phyloP scores from a whole-genome alignment of 345 rosid species.

The Lumnitzera littorea region DNA sequence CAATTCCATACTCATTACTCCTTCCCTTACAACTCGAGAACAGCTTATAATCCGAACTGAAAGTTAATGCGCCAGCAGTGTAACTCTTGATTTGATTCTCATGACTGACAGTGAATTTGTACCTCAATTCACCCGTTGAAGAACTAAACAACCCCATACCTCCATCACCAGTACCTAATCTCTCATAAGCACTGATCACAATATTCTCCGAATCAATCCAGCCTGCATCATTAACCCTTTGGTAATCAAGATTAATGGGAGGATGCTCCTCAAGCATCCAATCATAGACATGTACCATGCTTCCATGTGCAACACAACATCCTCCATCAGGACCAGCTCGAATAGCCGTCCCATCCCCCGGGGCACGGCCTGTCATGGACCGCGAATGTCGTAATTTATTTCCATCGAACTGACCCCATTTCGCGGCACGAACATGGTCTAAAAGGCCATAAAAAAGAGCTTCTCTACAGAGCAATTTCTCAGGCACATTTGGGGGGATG shows the following conservation, averaged over 20 bases:
- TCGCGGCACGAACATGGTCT: conserved; percentile 72
- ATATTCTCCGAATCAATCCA: conserved; percentile 61
- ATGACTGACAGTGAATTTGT: conserved; percentile 69
- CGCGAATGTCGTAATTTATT: conserved; percentile 49
- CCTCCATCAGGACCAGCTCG: conserved; percentile 95
- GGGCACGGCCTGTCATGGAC: conserved; percentile 75
- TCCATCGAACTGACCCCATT: conserved; percentile 82
- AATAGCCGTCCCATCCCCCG: conserved; percentile 92
- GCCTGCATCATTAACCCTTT: conserved; percentile 84
- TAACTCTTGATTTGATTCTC: conserved; percentile 68
- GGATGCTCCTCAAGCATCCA: conserved; percentile 88
- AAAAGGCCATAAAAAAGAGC: conserved; percentile 77
- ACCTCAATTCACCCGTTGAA: conserved; percentile 60
- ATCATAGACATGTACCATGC: conserved; percentile 78
- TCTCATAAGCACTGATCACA: conserved; percentile 69
- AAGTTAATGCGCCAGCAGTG: conserved; percentile 83
- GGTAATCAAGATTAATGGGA: conserved; percentile 74
- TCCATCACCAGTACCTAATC: conserved; percentile 78
- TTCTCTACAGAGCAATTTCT: conserved; percentile 66
- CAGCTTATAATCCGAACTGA: conserved; percentile 49
- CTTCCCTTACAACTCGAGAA: conserved; percentile 86
- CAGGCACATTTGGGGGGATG: conserved; percentile 57
- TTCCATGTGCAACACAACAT: conserved; percentile 91
- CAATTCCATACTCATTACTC: conserved; percentile 90
- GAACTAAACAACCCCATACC: conserved; percentile 90